phyloP scores from a whole-genome alignment of 2,329 filamentous ascomycete species.

The Botrytis cinerea region DNA sequence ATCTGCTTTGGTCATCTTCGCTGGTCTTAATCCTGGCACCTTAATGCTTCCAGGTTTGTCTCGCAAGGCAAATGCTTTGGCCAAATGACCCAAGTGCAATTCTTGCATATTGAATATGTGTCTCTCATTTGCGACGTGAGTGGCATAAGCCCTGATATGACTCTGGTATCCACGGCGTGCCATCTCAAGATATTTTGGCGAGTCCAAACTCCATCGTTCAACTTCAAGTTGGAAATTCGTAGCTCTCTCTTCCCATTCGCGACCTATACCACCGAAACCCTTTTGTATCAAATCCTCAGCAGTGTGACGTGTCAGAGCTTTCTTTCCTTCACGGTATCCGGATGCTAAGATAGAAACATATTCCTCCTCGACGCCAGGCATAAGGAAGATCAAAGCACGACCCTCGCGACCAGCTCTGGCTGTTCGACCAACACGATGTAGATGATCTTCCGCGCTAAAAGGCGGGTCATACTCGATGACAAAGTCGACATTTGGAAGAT shows the following conservation, averaged over 20 bases:
- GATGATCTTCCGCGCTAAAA: conserved; percentile 88
- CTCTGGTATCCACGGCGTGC: conserved; percentile 86
- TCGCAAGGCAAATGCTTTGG: conserved; percentile 88
- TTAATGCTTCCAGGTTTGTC: conserved; percentile 86
- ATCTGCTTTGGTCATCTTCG: conserved; percentile 46
- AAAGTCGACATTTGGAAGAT: conserved; percentile 91
- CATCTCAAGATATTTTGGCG: conserved; percentile 72
- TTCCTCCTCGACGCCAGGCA: conserved; percentile 87
- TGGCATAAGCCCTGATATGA: conserved; percentile 92
- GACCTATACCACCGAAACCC: conserved; percentile 56
- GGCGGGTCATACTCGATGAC: conserved; percentile 96
- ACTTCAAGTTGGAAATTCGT: conserved; percentile 68
- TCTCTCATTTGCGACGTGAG: conserved; percentile 83
- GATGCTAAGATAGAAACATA: conserved; percentile 65
- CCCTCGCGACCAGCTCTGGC: conserved; percentile 89
- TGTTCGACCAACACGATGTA: conserved; percentile 92
- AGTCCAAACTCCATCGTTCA: conserved; percentile 65
- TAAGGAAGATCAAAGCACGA: conserved; percentile 83
- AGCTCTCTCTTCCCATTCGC: conserved; percentile 64
- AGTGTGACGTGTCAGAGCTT: conserved; percentile 62
- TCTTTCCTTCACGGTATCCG: conserved; percentile 52
- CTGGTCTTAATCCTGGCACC: conserved; percentile 48
- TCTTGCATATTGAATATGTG: conserved; percentile 88
- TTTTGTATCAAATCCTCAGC: conserved; percentile 68
- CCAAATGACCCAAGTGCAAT: conserved; percentile 87